Evolutionary conservation across 140 eudicot species (phyloP).

Genomic region (Flaveria floridana): DNA sequence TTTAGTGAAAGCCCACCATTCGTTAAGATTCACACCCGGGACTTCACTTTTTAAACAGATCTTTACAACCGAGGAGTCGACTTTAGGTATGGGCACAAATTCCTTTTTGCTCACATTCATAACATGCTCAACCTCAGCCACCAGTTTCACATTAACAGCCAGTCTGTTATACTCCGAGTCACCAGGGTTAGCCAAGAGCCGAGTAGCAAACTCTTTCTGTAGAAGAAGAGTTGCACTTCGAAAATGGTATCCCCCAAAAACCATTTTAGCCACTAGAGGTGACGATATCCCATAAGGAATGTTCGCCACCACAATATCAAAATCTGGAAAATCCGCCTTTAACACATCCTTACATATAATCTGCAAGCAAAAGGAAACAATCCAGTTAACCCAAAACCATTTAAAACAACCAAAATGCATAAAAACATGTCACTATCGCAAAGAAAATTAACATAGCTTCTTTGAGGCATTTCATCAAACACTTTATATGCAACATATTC

Average conservation of each 20-base stretch:
- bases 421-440: background rate
- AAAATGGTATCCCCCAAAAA: constrained; percentile 60
- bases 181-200: constrained; percentile 87
- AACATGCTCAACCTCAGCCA: constrained; percentile 72
- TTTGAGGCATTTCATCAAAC: constrained; percentile 51
- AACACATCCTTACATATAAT: constrained; percentile 70
- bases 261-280: constrained; percentile 80
- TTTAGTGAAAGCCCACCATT: constrained; percentile 96
- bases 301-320: constrained; percentile 93
- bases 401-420: background rate
- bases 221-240: constrained; percentile 73
- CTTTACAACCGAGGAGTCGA: constrained; percentile 80
- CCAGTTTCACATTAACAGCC: constrained; percentile 81
- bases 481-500: constrained; percentile 20
- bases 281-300: constrained; percentile 87
- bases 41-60: constrained; percentile 57
- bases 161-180: constrained; percentile 79
- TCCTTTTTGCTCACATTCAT: constrained; percentile 92
- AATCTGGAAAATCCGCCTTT: constrained; percentile 68
- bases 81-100: constrained; percentile 80
- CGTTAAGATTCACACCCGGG: constrained; percentile 63
- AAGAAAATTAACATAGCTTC: background rate
- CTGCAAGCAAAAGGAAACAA: constrained; percentile 37
- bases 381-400: background rate
- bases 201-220: constrained; percentile 88